Evolutionary conservation across 495 filamentous ascomycete species (phyloP).

Genomic region (Extremus antarcticus): DNA sequence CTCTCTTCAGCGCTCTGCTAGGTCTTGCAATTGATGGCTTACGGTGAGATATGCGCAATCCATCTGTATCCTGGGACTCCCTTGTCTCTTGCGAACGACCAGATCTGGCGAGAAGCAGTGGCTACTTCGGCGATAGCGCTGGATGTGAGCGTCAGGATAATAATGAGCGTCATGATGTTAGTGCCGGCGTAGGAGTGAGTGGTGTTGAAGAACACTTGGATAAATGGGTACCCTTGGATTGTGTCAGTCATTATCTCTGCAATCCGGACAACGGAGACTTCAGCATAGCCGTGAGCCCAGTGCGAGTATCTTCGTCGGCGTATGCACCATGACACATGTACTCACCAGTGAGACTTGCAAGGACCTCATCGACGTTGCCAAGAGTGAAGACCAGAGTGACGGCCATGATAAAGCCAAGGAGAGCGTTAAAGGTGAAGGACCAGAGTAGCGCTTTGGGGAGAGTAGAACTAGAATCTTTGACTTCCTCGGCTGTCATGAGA

Average conservation of each 20-base stretch:
- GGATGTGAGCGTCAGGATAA: conserved; percentile 2
- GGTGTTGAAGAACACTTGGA: conserved; percentile 19
- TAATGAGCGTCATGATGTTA: conserved; percentile 7
- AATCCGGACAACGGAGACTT: conserved; percentile 26
- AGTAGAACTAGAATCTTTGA: conserved; percentile 2
- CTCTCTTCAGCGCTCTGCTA: conserved; percentile 22
- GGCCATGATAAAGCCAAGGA: conserved; percentile 10
- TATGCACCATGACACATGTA: too few relatives aligned
- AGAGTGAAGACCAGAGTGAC: conserved; percentile 12
- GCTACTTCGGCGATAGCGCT: conserved; percentile 7
- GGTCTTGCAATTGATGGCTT: background rate
- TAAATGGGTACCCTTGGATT: conserved; percentile 13
- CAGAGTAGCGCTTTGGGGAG: conserved; percentile 14
- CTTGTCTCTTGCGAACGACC: conserved; percentile 17
- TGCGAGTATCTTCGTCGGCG: too few relatives aligned
- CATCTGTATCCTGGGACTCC: conserved; percentile 11
- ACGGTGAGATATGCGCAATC: conserved; percentile 1
- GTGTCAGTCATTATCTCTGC: background rate
- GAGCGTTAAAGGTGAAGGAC: conserved; percentile 6
- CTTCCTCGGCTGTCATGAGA: conserved; percentile 12
- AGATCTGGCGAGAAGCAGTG: conserved; percentile 16
- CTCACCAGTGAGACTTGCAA: conserved; percentile 35
- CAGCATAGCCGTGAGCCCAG: background rate
- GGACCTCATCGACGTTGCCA: conserved; percentile 13
- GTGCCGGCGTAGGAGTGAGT: conserved; percentile 11